A percentile compares a stretch with the other conserved stretches of the same genome.
Evolutionary conservation across 176 grass and related monocot species (phyloP).

Genomic region (Raddia guianensis): DNA sequence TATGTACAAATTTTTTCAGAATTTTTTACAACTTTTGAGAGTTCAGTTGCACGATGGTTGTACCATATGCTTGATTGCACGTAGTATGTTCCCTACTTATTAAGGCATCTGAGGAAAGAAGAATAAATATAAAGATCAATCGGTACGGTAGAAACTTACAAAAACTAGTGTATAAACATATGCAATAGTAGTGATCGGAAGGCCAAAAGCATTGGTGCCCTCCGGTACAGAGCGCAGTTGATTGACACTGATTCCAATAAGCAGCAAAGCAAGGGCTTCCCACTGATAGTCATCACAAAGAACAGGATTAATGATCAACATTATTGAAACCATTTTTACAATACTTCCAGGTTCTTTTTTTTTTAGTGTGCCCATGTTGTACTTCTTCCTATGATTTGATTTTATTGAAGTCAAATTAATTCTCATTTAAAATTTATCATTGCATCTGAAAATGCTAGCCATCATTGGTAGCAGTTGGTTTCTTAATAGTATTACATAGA

Average conservation of each 20-base stretch:
- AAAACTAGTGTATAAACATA: constrained; percentile 93
- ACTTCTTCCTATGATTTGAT: constrained; percentile 15
- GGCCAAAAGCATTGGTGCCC: constrained; percentile 65
- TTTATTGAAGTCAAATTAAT: constrained; percentile 10
- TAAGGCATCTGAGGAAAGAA: constrained; percentile 10
- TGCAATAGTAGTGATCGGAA: constrained; percentile 79
- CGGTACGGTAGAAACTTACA: constrained; percentile 69
- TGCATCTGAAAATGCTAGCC: background rate
- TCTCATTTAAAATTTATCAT: constrained; percentile 2
- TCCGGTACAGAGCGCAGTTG: constrained; percentile 73
- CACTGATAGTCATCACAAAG: constrained; percentile 57
- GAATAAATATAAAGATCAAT: constrained; percentile 38
- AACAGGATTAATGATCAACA: constrained; percentile 31
- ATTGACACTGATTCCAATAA: constrained; percentile 98
- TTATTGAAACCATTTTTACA: background rate
- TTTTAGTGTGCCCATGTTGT: background rate
- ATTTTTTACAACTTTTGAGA: no score
- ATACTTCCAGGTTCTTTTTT: background rate
- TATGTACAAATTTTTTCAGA: no score
- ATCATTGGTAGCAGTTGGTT: constrained; percentile 23
- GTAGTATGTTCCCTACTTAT: background rate
- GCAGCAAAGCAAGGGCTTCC: constrained; percentile 96
- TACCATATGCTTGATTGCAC: no score
- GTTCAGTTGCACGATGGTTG: no score
- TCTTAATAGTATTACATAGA: constrained; percentile 48